Evolutionary conservation across 331 rosid species (phyloP), one percentile per base, ranked within the genome.

Genomic region (Quercus tomentella): DNA sequence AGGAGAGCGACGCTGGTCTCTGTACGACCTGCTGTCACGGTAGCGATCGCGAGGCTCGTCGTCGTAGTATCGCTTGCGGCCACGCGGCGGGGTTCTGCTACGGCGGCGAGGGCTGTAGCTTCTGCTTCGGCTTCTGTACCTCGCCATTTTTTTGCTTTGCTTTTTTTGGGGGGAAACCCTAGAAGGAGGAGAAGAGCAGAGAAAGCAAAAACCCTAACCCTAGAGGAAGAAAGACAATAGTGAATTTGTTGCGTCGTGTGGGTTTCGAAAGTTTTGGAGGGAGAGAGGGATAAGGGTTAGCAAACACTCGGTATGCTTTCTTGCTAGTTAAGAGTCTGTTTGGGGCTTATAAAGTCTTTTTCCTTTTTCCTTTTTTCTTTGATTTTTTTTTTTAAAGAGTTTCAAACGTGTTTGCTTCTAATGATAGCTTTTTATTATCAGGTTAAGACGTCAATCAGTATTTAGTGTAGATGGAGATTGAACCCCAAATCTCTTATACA

Each of bases 101-200:
- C 97, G 93, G 15, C 97, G 91, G 16, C 94, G 94, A 79, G 97
- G 99, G 86, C 97, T 96, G 81, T 81, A 85, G 81, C 98, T 96
- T 80, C 97, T 77, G 89, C 99, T 96, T 55, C 93, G 93, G 91
- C 99, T 95, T 75, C 96, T 87, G 75, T 93, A 82, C 78, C 94
- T 90, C 23, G 82, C 87, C 99, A 95, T 95, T 33, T 35, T 41
- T 28, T 54, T 58, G 31, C 58, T 25, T 56, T 3, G 11, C 43
- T 23, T 7, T 23, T 2, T 66, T 73, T 41, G 1, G 14, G 28
- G 52, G 80, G 63, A 52, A 73, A 77, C 56, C 72, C 77, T 21
- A 43, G 17, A 10, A 15, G 31, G 14, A 23, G 56, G 4, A 69
- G 30, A 17, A 52, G 33, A 28, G 3, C 4, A 43, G 37, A 41